Percentiles rank a stretch among this genome's conserved stretches.
phyloP scores from a whole-genome alignment of 768 basidiomycete genomes.

The Crassisporium funariophilum region DNA sequence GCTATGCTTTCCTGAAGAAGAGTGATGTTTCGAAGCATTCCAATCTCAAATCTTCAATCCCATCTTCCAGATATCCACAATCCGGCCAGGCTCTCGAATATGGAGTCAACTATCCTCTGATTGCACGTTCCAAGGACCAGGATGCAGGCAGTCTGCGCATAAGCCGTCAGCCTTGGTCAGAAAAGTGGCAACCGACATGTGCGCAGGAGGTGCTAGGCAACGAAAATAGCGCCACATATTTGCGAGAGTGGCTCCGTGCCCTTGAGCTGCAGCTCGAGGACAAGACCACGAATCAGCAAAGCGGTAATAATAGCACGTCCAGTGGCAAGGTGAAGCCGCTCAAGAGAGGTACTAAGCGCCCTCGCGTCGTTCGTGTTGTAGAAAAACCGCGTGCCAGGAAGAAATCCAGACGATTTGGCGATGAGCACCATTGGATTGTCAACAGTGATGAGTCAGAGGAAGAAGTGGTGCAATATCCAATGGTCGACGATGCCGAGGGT shows the following conservation, averaged over 20 bases:
- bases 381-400: conserved; percentile 50
- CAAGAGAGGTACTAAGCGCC: conserved; percentile 52
- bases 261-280: conserved; percentile 57
- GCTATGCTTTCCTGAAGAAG: neutral
- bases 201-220: conserved; percentile 83
- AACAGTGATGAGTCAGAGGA: conserved; percentile 44
- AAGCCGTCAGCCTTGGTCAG: conserved; percentile 61
- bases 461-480: conserved; percentile 25
- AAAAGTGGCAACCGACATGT: conserved; percentile 72
- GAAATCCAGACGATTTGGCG: conserved; percentile 53
- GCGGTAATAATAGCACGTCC: conserved; percentile 15
- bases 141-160: conserved; percentile 21
- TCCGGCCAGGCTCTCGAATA: too few species aligned
- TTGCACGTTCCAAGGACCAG: conserved; percentile 39
- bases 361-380: conserved; percentile 59
- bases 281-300: conserved; percentile 3
- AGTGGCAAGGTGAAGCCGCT: conserved; percentile 29
- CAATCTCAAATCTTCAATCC: too few species aligned
- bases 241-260: conserved; percentile 80
- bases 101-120: conserved; percentile 48
- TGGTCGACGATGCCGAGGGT: conserved; percentile 18
- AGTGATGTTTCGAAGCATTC: neutral
- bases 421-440: conserved; percentile 66
- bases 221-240: conserved; percentile 63
- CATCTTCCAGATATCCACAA: too few species aligned